Percentiles rank a stretch among this genome's conserved stretches.
These are phyloP conservation scores for Saccharomycopsis hybrid DNA, from an alignment of 1,139 yeast genomes.

Conservation along the genomic window DNA sequence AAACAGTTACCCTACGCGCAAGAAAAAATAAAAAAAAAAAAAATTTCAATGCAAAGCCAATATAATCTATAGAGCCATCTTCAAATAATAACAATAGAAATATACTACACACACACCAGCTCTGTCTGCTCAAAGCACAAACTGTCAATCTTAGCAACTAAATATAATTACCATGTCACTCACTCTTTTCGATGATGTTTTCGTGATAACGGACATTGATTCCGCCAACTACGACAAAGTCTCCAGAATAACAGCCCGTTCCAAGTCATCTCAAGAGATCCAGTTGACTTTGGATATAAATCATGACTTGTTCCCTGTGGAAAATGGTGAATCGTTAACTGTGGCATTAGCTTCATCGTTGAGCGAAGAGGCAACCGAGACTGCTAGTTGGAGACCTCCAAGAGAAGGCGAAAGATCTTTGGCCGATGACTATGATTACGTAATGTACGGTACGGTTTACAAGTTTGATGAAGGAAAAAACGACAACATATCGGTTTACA, in stretches of 20 bases:
- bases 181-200: conserved; percentile 89
- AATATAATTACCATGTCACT: conserved; percentile 49
- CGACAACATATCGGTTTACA: conserved; percentile 76
- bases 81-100: too few species aligned
- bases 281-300: conserved; percentile 87
- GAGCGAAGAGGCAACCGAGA: conserved; percentile 42
- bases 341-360: conserved; percentile 79
- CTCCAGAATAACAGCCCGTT: conserved; percentile 79
- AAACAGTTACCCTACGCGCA: too few species aligned
- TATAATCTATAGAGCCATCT: too few species aligned
- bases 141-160: not conserved
- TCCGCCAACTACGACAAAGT: conserved; percentile 90
- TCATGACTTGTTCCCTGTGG: conserved; percentile 86
- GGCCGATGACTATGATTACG: conserved; percentile 97
- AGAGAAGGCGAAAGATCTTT: conserved; percentile 74
- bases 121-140: too few species aligned
- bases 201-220: conserved; percentile 80
- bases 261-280: conserved; percentile 78
- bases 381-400: conserved; percentile 88
- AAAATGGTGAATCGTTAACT: conserved; percentile 74
- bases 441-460: conserved; percentile 97
- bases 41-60: too few species aligned
- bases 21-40: too few species aligned
- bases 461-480: conserved; percentile 86
- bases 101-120: too few species aligned